These are phyloP conservation scores for Lachnellula suecica DNA, from an alignment of 2,329 filamentous ascomycete species.

Conservation along the genomic window DNA sequence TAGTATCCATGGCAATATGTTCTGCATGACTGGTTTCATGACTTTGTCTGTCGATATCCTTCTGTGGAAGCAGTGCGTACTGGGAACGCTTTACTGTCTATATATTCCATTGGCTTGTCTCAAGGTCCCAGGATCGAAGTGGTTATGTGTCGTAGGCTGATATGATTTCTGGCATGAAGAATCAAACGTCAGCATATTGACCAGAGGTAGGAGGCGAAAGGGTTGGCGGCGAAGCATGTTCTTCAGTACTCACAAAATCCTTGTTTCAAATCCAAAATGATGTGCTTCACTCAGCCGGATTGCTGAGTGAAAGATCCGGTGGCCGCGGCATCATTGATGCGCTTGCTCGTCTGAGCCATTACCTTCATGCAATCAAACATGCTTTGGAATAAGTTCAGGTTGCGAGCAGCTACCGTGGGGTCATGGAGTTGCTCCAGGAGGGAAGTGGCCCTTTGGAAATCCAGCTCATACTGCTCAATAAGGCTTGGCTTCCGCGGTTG, in stretches of 20 bases:
- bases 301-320: conserved; percentile 20
- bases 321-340: conserved; percentile 21
- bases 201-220: neutral
- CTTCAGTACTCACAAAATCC: conserved; percentile 20
- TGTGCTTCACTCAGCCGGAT: conserved; percentile 24
- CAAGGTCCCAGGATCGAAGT: conserved; percentile 1
- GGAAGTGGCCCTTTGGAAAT: conserved; percentile 24
- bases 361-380: conserved; percentile 29
- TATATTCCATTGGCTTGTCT: conserved; percentile 5
- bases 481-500: conserved; percentile 27
- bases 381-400: conserved; percentile 24
- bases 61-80: conserved; percentile 12
- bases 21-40: conserved; percentile 31
- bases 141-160: neutral
- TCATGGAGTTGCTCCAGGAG: conserved; percentile 30
- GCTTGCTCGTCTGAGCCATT: conserved; percentile 29
- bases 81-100: conserved; percentile 22
- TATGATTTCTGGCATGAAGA: neutral
- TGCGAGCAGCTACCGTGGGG: conserved; percentile 22
- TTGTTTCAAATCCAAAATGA: neutral
- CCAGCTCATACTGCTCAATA: conserved; percentile 28
- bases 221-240: neutral
- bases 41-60: conserved; percentile 26
- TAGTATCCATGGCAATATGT: conserved; percentile 20
- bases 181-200: neutral